Evolutionary conservation across 2,329 filamentous ascomycete species (phyloP).

Genomic region (Calonectria montana): DNA sequence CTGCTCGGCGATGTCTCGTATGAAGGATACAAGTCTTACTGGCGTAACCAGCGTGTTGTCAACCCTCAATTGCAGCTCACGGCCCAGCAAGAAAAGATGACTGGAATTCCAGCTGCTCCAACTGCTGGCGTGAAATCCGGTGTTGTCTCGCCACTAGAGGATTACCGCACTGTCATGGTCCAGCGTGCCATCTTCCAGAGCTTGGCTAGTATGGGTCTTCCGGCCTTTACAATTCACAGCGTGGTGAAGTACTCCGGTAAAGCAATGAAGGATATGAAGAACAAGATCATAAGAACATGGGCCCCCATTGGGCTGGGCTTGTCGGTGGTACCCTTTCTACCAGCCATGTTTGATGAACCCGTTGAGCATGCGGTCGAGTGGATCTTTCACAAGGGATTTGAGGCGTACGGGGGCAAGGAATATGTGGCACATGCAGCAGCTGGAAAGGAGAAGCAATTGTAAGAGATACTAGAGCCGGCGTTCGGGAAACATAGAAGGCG

Average conservation of each 20-base stretch:
- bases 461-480: constrained; percentile 31
- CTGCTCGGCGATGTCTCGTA: constrained; percentile 89
- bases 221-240: constrained; percentile 93
- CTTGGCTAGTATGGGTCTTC: constrained; percentile 91
- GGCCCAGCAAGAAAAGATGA: constrained; percentile 59
- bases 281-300: constrained; percentile 81
- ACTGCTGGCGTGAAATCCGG: constrained; percentile 50
- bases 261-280: constrained; percentile 87
- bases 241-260: constrained; percentile 89
- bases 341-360: constrained; percentile 88
- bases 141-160: constrained; percentile 78
- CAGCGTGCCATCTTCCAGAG: constrained; percentile 92
- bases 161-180: constrained; percentile 90
- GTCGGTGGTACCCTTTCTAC: constrained; percentile 83
- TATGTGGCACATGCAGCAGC: constrained; percentile 66
- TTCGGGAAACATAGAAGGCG: constrained; percentile 29
- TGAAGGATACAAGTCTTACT: constrained; percentile 96
- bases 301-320: constrained; percentile 88
- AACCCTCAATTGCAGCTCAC: constrained; percentile 73
- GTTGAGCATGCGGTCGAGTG: constrained; percentile 94
- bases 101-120: constrained; percentile 55
- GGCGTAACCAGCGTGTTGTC: constrained; percentile 81
- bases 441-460: constrained; percentile 61
- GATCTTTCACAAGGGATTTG: constrained; percentile 86
- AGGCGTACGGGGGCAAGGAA: constrained; percentile 72